Percentiles rank a stretch among this genome's conserved stretches.
Evolutionary conservation across 768 basidiomycete species (phyloP).

Genomic region (Mycena polygramma): DNA sequence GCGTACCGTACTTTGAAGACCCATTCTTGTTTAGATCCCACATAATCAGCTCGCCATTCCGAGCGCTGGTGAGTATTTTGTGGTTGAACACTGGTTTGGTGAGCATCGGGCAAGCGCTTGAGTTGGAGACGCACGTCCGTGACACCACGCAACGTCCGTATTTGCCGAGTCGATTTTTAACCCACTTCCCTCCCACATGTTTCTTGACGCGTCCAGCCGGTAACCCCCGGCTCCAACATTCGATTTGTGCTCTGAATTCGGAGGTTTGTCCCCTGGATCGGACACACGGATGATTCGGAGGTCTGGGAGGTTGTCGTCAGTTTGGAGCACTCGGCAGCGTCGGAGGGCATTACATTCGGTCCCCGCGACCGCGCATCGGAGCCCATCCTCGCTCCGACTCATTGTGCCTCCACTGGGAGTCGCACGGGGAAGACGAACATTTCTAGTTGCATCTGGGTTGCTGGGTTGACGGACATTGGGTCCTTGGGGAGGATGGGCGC

Average conservation of each 20-base stretch:
- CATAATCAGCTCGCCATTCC: conserved; percentile 86
- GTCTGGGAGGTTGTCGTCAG: conserved; percentile 51
- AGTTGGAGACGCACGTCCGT: conserved; percentile 61
- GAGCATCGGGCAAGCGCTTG: background rate
- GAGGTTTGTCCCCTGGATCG: conserved; percentile 55
- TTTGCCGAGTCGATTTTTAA: conserved; percentile 83
- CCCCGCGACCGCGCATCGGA: conserved; percentile 80
- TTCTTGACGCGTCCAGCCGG: conserved; percentile 79
- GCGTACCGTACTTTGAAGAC: conserved; percentile 76
- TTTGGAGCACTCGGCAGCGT: background rate
- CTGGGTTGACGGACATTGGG: conserved; percentile 39
- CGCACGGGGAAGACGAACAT: conserved; percentile 72
- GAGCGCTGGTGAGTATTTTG: conserved; percentile 84
- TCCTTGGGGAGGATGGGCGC: conserved; percentile 56
- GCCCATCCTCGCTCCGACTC: conserved; percentile 75
- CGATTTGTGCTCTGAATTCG: conserved; percentile 62
- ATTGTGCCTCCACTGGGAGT: conserved; percentile 74
- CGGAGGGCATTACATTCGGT: conserved; percentile 68
- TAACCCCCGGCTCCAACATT: conserved; percentile 70
- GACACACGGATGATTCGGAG: conserved; percentile 72
- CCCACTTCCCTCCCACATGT: conserved; percentile 83
- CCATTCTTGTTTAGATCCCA: conserved; percentile 84
- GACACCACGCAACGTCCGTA: conserved; percentile 87
- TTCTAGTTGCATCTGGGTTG: conserved; percentile 53
- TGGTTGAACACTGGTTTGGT: conserved; percentile 68